phyloP scores from a whole-genome alignment of 2,329 filamentous ascomycete species.

The Fusarium beomiforme region DNA sequence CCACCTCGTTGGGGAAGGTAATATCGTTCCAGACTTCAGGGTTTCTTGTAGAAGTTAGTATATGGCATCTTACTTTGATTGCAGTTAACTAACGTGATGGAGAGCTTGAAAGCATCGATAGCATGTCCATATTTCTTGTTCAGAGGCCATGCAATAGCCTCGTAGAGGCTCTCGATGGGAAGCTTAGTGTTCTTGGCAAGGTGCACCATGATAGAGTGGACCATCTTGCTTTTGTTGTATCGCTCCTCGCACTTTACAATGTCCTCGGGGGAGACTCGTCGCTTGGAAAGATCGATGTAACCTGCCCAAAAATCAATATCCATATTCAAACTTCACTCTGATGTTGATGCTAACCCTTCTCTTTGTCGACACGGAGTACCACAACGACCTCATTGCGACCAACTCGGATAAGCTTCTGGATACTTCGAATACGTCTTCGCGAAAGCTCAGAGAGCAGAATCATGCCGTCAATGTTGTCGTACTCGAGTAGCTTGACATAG shows the following conservation, averaged over 20 bases:
- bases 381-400: constrained; percentile 99
- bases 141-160: constrained; percentile 94
- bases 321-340: constrained; percentile 32
- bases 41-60: constrained; percentile 67
- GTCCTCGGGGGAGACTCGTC: constrained; percentile 96
- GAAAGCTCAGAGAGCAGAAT: constrained; percentile 98
- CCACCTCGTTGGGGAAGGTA: constrained; percentile 84
- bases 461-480: constrained; percentile 99
- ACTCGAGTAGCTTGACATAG: constrained; percentile 99
- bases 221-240: constrained; percentile 99
- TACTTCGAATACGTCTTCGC: constrained; percentile 96
- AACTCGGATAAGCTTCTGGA: constrained; percentile 98
- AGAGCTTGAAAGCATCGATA: constrained; percentile 98
- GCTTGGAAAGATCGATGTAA: constrained; percentile 99
- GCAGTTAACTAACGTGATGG: constrained; percentile 79
- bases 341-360: constrained; percentile 75
- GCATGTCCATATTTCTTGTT: constrained; percentile 98
- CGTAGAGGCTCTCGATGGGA: constrained; percentile 94
- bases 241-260: constrained; percentile 98
- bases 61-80: not conserved
- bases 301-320: constrained; percentile 51
- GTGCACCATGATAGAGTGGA: constrained; percentile 98
- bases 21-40: constrained; percentile 96
- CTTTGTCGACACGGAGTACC: constrained; percentile 98
- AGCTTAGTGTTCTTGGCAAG: constrained; percentile 96